Percentiles rank a stretch among this genome's conserved stretches.
Evolutionary conservation across 768 basidiomycete genomes (phyloP).

Genomic region (Leccinum boreale): DNA sequence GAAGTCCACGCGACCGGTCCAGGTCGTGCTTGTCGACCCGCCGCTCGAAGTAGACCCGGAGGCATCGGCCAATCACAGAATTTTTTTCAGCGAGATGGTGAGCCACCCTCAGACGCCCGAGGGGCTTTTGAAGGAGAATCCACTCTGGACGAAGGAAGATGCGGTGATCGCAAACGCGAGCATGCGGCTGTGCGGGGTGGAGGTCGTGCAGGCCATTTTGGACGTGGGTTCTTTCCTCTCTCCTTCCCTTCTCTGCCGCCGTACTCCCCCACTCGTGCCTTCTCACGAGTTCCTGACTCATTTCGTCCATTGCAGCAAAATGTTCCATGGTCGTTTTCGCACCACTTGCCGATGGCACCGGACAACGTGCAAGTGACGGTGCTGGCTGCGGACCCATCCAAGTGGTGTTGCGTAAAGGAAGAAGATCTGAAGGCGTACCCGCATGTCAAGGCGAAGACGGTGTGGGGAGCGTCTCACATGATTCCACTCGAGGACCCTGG

Average conservation of each 20-base stretch:
- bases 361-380: constrained; percentile 9
- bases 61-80: neutral
- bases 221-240: constrained; percentile 7
- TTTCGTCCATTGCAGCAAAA: constrained; percentile 15
- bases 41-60: constrained; percentile 6
- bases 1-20: constrained; percentile 3
- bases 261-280: neutral
- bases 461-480: constrained; percentile 12
- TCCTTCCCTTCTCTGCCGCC: neutral
- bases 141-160: constrained; percentile 5
- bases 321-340: constrained; percentile 18
- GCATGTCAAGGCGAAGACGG: constrained; percentile 1
- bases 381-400: constrained; percentile 15
- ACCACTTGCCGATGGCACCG: neutral
- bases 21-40: constrained; percentile 19
- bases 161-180: neutral
- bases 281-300: neutral
- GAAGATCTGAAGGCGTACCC: constrained; percentile 7
- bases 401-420: neutral
- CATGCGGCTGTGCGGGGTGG: constrained; percentile 4
- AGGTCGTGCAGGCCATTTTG: constrained; percentile 3
- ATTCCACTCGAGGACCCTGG: constrained; percentile 13
- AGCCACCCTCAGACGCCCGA: neutral
- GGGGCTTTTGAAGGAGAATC: neutral
- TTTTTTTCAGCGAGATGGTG: neutral